Conservation (phyloP, 176 grass and related monocot species). For the maize (Zea mays) region DNA sequence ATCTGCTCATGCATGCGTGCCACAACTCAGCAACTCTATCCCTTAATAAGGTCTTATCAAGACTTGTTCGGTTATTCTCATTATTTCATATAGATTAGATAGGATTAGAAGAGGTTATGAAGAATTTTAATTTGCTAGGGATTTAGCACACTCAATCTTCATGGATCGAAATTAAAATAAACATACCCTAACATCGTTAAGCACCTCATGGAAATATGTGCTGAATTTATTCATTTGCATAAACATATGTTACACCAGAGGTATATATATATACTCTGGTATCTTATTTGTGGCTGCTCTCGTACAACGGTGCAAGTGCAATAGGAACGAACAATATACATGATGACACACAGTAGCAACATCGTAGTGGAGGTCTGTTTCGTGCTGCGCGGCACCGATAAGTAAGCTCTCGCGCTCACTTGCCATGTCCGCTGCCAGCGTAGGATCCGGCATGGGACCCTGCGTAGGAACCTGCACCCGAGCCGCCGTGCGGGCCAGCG, state of each 20-base stretch:
- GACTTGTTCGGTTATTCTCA: too few relatives aligned
- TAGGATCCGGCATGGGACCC: constrained; percentile 41
- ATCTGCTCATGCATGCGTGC: not conserved
- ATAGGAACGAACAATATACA: not conserved
- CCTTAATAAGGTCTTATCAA: not conserved
- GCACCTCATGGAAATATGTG: too few relatives aligned
- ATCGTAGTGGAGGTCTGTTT: not conserved
- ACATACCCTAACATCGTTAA: too few relatives aligned
- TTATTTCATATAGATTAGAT: too few relatives aligned
- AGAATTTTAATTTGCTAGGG: too few relatives aligned
- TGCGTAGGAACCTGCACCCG: constrained; percentile 35
- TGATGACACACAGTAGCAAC: not conserved
- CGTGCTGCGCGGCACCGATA: not conserved
- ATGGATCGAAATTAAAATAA: too few relatives aligned
- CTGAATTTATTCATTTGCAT: too few relatives aligned
- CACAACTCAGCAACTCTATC: not conserved
- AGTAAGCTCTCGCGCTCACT: constrained; percentile 25
- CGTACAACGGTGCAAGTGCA: not conserved
- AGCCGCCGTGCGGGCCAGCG: not conserved
- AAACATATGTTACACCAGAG: not conserved
- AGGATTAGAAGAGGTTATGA: too few relatives aligned
- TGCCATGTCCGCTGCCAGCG: constrained; percentile 45
- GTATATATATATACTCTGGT: not conserved
- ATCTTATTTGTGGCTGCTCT: too few relatives aligned
- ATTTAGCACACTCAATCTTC: too few relatives aligned